Evolutionary conservation across 2,329 filamentous ascomycete genomes (phyloP).

Genomic region (Pseudogymnoascus sp.): DNA sequence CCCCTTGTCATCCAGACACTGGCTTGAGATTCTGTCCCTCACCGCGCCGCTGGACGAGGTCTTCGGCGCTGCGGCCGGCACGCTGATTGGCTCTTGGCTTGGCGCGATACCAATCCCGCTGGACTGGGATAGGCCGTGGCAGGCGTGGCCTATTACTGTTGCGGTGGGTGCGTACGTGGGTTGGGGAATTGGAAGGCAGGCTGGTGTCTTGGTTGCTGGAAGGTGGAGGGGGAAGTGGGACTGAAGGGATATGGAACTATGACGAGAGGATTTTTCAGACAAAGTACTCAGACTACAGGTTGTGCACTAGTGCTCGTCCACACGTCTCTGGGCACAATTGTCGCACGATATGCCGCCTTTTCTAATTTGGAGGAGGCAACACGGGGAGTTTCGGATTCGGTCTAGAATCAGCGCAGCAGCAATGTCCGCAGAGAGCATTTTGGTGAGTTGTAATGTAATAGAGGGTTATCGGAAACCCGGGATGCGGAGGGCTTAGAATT

Average conservation of each 20-base stretch:
- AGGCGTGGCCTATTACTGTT: constrained; percentile 93
- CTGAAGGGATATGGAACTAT: neutral
- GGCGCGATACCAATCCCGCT: constrained; percentile 92
- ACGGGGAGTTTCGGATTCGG: neutral
- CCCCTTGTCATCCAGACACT: constrained; percentile 63
- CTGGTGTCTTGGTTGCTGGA: constrained; percentile 37
- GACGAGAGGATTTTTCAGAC: neutral
- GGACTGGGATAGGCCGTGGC: constrained; percentile 99
- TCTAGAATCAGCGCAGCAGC: neutral
- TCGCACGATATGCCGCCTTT: neutral
- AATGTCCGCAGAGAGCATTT: neutral
- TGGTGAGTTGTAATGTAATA: neutral
- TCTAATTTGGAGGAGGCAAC: neutral
- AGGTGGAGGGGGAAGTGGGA: constrained; percentile 16
- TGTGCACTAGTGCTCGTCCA: neutral
- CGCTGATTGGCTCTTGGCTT: constrained; percentile 75
- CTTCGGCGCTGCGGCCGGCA: constrained; percentile 74
- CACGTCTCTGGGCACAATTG: neutral
- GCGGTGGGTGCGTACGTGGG: constrained; percentile 75
- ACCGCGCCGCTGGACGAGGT: constrained; percentile 71
- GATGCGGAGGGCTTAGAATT: neutral
- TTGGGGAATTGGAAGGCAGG: constrained; percentile 59
- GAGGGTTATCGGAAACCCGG: neutral
- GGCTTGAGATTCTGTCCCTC: constrained; percentile 61
- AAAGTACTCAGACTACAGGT: neutral